A percentile compares a stretch with the other conserved stretches of the same genome.
Evolutionary conservation across 768 basidiomycete species (phyloP).

Genomic region (Pleurotus pulmonarius): DNA sequence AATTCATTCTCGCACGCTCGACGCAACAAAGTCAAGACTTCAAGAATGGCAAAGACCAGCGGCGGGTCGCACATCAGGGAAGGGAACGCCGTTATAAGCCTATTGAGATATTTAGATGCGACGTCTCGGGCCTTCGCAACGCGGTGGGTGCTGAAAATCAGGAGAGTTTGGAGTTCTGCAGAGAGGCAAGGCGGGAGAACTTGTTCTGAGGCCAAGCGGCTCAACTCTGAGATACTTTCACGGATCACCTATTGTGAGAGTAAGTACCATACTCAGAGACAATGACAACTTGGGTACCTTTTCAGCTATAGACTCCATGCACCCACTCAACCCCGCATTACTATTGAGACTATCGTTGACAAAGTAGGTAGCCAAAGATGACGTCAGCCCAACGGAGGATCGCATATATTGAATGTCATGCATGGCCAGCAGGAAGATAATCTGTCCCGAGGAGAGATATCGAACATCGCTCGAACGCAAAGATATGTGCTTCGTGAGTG

Average conservation of each 20-base stretch:
- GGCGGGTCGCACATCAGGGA: constrained; percentile 90
- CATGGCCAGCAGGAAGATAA: constrained; percentile 81
- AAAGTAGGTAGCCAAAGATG: constrained; percentile 84
- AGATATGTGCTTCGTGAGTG: constrained; percentile 64
- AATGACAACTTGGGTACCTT: constrained; percentile 46
- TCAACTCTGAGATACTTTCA: constrained; percentile 69
- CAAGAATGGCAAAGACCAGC: constrained; percentile 85
- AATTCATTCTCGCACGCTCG: constrained; percentile 89
- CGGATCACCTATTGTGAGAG: constrained; percentile 61
- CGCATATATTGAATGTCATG: constrained; percentile 89
- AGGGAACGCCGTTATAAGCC: constrained; percentile 87
- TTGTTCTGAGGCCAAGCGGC: constrained; percentile 74
- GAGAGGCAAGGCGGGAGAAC: constrained; percentile 67
- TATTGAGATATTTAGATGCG: constrained; percentile 79
- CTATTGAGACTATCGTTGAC: constrained; percentile 81
- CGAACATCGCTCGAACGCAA: constrained; percentile 67
- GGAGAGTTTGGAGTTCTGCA: constrained; percentile 68
- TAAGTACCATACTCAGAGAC: constrained; percentile 7
- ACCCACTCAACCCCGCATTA: constrained; percentile 58
- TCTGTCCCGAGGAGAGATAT: constrained; percentile 73
- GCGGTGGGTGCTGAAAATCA: constrained; percentile 79
- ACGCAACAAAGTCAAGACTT: constrained; percentile 85
- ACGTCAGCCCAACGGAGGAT: constrained; percentile 73
- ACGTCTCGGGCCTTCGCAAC: constrained; percentile 78
- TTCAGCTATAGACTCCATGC: constrained; percentile 85